These are phyloP conservation scores for Chlamydomonas applanata DNA, from an alignment of 139 green algal genomes.

Conservation along the genomic window DNA sequence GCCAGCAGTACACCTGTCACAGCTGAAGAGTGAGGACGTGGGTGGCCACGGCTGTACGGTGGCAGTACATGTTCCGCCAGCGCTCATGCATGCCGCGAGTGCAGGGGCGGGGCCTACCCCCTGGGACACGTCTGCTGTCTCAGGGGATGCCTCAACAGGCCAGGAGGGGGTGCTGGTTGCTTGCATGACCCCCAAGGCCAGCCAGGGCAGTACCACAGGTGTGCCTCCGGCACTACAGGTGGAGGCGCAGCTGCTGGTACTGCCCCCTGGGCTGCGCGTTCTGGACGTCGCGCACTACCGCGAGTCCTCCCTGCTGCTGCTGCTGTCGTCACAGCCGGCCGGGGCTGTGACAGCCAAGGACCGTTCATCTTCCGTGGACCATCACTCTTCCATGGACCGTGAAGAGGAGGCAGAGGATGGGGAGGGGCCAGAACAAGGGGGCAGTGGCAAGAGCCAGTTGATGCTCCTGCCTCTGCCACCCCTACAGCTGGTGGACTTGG, in stretches of 20 bases:
- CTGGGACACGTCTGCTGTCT: no score
- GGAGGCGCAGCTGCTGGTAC: slow-evolving; percentile 6
- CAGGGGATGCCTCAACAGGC: not conserved
- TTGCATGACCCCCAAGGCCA: not conserved
- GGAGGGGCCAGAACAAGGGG: no score
- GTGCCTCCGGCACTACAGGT: not conserved
- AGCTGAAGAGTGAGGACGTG: not conserved
- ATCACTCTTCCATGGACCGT: no score
- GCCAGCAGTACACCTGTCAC: slow-evolving; percentile 1
- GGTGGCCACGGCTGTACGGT: not conserved
- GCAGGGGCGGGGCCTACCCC: no score
- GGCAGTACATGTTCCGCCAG: not conserved
- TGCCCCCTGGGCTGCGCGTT: not conserved
- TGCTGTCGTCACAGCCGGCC: not conserved
- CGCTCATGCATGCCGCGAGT: not conserved
- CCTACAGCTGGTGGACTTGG: not conserved
- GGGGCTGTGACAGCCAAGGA: no score
- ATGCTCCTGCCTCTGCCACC: not conserved
- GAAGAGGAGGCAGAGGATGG: no score
- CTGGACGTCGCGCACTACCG: slow-evolving; percentile 14
- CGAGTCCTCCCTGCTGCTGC: slow-evolving; percentile 5
- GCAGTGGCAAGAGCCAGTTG: not conserved
- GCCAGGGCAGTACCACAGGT: not conserved
- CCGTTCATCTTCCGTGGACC: no score
- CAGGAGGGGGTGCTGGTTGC: not conserved